phyloP scores from a whole-genome alignment of 495 filamentous ascomycete genomes.

The Xylaria sp. region DNA sequence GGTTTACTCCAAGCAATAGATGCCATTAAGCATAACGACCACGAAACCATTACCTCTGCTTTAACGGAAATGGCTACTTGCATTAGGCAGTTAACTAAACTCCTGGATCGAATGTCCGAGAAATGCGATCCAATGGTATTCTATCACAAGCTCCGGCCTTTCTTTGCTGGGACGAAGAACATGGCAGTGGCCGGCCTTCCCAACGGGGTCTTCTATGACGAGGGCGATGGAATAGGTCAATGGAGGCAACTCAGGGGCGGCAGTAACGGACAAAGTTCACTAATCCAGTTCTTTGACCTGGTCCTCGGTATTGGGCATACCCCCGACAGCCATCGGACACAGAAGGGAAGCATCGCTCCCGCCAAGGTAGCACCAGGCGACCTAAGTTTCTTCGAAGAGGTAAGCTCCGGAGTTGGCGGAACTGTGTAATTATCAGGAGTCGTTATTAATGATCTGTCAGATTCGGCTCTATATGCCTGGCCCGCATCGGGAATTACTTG shows the following conservation, averaged over 20 bases:
- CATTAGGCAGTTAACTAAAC: constrained; percentile 70
- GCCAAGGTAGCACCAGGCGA: constrained; percentile 74
- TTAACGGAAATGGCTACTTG: constrained; percentile 70
- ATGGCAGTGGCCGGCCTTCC: constrained; percentile 92
- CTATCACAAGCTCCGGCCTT: constrained; percentile 91
- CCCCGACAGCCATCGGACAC: constrained; percentile 76
- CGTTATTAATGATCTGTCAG: not conserved
- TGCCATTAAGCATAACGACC: constrained; percentile 64
- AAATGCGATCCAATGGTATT: constrained; percentile 91
- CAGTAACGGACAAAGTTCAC: constrained; percentile 91
- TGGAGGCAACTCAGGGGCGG: constrained; percentile 87
- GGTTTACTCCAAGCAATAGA: constrained; percentile 79
- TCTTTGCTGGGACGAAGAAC: constrained; percentile 93
- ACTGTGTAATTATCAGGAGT: not conserved
- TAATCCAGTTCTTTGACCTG: constrained; percentile 94
- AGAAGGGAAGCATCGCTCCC: constrained; percentile 54
- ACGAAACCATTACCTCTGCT: constrained; percentile 64
- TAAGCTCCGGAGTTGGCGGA: not conserved
- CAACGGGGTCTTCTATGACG: constrained; percentile 80
- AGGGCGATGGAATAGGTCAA: constrained; percentile 65
- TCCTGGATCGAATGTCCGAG: constrained; percentile 87
- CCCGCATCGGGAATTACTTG: constrained; percentile 80
- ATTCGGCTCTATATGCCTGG: constrained; percentile 92
- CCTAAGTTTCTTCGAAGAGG: constrained; percentile 88
- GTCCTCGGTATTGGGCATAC: constrained; percentile 85